Evolutionary conservation across 2,329 filamentous ascomycete genomes (phyloP), one percentile per base, ranked within the genome.

Genomic region (Hymenoscyphus infarciens): DNA sequence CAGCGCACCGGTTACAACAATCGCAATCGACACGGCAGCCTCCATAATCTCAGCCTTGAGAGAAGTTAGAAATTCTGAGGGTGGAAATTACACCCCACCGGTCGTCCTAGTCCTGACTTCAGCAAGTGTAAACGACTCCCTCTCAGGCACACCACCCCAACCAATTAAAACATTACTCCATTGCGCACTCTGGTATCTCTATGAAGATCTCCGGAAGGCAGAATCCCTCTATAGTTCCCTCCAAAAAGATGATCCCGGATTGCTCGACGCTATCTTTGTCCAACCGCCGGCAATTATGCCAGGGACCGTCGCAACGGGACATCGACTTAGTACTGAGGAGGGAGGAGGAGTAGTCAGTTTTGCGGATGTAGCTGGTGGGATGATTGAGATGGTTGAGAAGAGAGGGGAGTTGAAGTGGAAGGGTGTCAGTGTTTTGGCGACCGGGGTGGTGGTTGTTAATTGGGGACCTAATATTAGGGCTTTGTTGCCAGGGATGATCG

Each of bases 41-140:
- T 49, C 42, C 6, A 49, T 49, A 10, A 49, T 49, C 1, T 49
- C 42, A 11, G 42, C 42, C n/a, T 22, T 49, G 42, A 49, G 11
- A 22, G 8, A 11, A 49, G 8, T 49, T 22, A 22, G 42, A 49
- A 49, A 15, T 10, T 11, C n/a, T 5, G n/a, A 8, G 10, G 42
- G 19, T 3, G 19, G 19, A 22, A 10, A 10, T 10, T 49, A 25
- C 16, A 49, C n/a, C n/a, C 19, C 42, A 49, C 42, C 42, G 5
- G 13, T 49, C 42, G 19, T 49, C 19, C 42, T 49, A 15, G 42
- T 49, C 42, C 42, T 49, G 7, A 25, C n/a, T 22, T 49, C 42
- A 49, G n/a, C 42, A 49, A 49, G 42, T 25, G 42, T 49, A 22
- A 49, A 49, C 42, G 42, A 49, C 42, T 49, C 42, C 8, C 42